A percentile compares a stretch with the other conserved stretches of the same genome.
Conservation (phyloP, 78 protist species). For the Pigoraptor vietnamica region DNA sequence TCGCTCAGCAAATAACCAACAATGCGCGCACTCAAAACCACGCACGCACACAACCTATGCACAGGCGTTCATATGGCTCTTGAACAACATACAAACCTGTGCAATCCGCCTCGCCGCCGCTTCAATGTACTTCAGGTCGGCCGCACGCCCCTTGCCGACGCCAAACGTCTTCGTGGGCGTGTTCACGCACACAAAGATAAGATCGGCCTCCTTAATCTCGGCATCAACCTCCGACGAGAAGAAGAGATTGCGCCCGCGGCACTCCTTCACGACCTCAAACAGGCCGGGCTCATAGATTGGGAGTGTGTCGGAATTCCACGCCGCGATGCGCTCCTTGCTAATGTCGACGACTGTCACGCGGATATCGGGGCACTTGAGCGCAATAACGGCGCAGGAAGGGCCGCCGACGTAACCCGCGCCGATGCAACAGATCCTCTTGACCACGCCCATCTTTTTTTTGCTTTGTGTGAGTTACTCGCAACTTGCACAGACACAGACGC, state of each 20-base stretch:
- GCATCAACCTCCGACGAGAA: conserved; percentile 66
- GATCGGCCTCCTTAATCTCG: conserved; percentile 56
- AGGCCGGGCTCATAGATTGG: conserved; percentile 97
- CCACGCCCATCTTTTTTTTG: not conserved
- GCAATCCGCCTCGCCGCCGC: conserved; percentile 41
- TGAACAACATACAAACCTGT: no score
- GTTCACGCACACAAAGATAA: conserved; percentile 88
- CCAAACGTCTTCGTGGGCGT: conserved; percentile 86
- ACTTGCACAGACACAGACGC: no score
- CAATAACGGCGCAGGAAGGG: conserved; percentile 80
- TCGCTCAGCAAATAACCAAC: conserved; percentile 6
- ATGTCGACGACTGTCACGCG: conserved; percentile 66
- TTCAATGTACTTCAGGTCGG: conserved; percentile 71
- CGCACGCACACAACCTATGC: no score
- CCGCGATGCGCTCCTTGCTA: conserved; percentile 50
- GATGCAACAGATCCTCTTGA: conserved; percentile 43
- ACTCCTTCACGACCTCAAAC: conserved; percentile 56
- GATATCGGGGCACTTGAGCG: conserved; percentile 59
- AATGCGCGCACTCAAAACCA: no score
- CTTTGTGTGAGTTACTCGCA: no score
- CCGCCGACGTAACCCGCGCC: conserved; percentile 93
- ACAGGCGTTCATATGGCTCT: no score
- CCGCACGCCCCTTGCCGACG: conserved; percentile 69
- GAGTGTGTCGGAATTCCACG: conserved; percentile 79
- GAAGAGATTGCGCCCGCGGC: conserved; percentile 74